phyloP scores from a whole-genome alignment of 2,329 filamentous ascomycete species.

The Botrytis paeoniae region DNA sequence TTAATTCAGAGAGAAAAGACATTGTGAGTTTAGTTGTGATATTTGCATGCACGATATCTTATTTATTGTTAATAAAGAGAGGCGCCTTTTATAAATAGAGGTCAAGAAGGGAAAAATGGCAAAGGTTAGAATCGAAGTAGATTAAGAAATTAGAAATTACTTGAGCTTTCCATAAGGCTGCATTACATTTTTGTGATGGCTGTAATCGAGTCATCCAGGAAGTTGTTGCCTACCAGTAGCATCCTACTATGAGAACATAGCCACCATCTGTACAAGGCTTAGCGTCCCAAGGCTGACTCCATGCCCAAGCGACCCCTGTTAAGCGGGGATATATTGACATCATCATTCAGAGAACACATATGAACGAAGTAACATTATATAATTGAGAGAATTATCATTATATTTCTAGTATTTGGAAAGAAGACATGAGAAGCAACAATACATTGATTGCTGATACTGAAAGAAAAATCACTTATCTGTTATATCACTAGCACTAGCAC shows the following conservation, averaged over 20 bases:
- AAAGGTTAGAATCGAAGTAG: neutral
- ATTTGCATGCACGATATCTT: neutral
- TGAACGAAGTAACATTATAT: neutral
- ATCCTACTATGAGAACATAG: neutral
- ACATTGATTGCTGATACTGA: neutral
- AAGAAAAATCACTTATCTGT: constrained; percentile 1
- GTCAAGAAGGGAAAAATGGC: neutral
- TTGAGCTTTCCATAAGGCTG: neutral
- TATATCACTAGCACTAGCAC: constrained; percentile 2
- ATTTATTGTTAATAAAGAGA: neutral
- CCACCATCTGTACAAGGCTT: constrained; percentile 6
- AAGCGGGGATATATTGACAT: neutral
- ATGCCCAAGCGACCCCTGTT: neutral
- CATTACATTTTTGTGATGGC: neutral
- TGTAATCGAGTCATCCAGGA: neutral
- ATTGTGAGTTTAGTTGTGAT: constrained; percentile 2
- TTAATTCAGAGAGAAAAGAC: neutral
- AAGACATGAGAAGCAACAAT: neutral
- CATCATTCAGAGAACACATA: constrained; percentile 3
- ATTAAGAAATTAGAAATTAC: neutral
- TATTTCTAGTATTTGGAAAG: neutral
- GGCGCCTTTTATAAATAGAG: neutral
- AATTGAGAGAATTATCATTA: neutral
- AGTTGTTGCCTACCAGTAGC: neutral
- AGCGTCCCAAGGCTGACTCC: constrained; percentile 11